Base-by-base conservation (phyloP, 2,329 filamentous ascomycete genomes). In the Pestalotiopsis fici region DNA sequence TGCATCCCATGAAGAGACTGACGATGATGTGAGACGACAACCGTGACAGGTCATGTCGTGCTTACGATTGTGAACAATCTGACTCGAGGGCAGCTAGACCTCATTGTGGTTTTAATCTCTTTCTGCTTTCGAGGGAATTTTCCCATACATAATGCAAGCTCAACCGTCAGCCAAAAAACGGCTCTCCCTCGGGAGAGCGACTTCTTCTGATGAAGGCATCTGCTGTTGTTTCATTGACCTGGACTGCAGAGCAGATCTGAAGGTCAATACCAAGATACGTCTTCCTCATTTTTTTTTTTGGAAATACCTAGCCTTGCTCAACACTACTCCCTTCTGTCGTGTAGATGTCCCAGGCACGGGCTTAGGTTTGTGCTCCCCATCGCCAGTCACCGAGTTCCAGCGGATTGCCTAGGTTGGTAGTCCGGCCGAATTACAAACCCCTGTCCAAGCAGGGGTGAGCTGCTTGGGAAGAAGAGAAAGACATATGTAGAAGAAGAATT, bases 341-440 rank as follows among this genome's bases (percentile, higher is more conserved):
- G 57, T 37, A n/a, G n/a, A 7, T 13, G 11, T 15, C 12, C 28
- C 31, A 21, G 31, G 57, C 28, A 60, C 57, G 31, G 57, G 37
- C 57, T 37, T 37, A 39, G 27, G 37, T 37, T 60, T 60, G 57
- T 31, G 55, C 23, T 50, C 5, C 21, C 37, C 35, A 62, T 50
- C 39, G 35, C 59, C 59, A 62, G 59, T 35, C 59, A 62, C 59
- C 35, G n/a, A 47, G 18, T 60, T 62, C 37, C 39, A 43, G 37
- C 59, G 59, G 59, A 50, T 62, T 62, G 35, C 59, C 59, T 25
- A 62, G 35, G 13, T 62, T 25, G 59, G 59, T 11, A 62, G 37
- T 62, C 35, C 59, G 35, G 4, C 35, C 59, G 59, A 35, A 62
- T 37, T 37, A 21, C 43, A 50, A 50, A 50, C 18, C 43, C 39